Evolutionary conservation across 345 rosid genomes (phyloP).

Genomic region (Corchorus capsularis): DNA sequence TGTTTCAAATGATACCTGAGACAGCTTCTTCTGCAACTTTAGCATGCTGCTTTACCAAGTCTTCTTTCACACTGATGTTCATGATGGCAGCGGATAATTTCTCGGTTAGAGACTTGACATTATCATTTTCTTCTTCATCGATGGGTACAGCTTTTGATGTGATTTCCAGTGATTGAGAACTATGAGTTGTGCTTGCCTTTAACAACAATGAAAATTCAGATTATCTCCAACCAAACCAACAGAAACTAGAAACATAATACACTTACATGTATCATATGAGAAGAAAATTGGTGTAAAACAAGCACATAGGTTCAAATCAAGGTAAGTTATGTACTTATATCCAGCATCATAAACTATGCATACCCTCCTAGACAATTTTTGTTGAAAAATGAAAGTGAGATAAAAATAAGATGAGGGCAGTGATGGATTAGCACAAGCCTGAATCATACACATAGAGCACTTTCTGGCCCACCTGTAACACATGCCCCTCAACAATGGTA

Average conservation of each 20-base stretch:
- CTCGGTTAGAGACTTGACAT: constrained; percentile 51
- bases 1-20: constrained; percentile 46
- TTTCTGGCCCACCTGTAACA: not conserved
- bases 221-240: constrained; percentile 19
- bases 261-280: too few relatives aligned
- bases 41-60: constrained; percentile 82
- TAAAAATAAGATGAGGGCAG: not conserved
- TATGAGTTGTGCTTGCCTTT: constrained; percentile 40
- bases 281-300: not conserved
- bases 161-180: constrained; percentile 66
- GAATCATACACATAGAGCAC: not conserved
- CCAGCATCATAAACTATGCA: not conserved
- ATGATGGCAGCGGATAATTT: constrained; percentile 82
- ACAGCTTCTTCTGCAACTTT: constrained; percentile 99
- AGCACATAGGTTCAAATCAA: not conserved
- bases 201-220: constrained; percentile 25
- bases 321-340: not conserved
- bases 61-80: constrained; percentile 75
- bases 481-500: not conserved
- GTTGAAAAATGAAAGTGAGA: not conserved
- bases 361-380: not conserved
- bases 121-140: constrained; percentile 56
- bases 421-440: constrained; percentile 4
- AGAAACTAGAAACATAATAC: not conserved
- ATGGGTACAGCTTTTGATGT: constrained; percentile 42